Base-by-base conservation (phyloP, 75 land plant species). In the Sequoiadendron giganteum region DNA sequence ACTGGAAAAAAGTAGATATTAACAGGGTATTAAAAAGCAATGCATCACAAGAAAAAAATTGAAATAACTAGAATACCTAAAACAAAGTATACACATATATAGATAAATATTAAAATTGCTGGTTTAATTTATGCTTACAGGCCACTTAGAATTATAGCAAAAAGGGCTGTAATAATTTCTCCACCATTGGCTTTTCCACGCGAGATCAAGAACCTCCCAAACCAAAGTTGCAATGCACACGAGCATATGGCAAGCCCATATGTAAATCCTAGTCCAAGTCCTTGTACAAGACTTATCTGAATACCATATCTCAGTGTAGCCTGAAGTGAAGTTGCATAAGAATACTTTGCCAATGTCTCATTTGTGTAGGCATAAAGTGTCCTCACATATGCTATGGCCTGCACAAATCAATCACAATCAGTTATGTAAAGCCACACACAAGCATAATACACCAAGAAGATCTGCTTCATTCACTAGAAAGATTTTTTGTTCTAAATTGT, bases 241-340 rank as follows among this genome's bases (percentile, higher is more conserved):
- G 99, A 98, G 90, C 99, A 98, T 76, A 98, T 95, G 21, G 99
- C 99, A 88, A 98, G 96, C 40, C 99, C 99, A 90, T 98, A 98
- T 38, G 99, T 98, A 85, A 98, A 97, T 84, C 99, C 99, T 83
- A 98, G 94, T 38, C 99, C 99, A 93, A 98, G 94, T 16, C 99
- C 99, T 94, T 98, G 99, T 45, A 98, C 99, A 90, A 98, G 98
- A 89, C 99, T 98, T 34, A 98, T 98, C 87, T 96, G 89, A 81
- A 98, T 96, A 30, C 99, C 99, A 92, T 97, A 98, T 88, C 96
- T 92, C 36, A 98, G 87, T 25, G 99, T 98, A 43, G 97, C 96
- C 95, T 98, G 99, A 81, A 98, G 94, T 73, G 99, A 96, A 87
- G 97, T 98, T 45, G 99, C 99, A 93, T 97, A 98, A 34, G 98